Base-by-base conservation (phyloP, 257 asterid species). In the Phtheirospermum japonicum region DNA sequence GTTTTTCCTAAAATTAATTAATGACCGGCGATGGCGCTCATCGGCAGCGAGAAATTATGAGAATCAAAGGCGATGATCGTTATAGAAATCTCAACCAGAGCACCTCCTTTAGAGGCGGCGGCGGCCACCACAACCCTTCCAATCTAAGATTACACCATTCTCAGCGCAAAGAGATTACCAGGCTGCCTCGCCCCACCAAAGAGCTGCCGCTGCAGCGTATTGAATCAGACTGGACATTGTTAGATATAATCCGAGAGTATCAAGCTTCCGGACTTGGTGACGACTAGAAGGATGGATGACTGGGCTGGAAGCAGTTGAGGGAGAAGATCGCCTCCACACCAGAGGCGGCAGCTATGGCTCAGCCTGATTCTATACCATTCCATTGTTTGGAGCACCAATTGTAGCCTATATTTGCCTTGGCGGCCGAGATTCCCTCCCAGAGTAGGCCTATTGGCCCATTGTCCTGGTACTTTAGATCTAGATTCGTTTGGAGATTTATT, bases 371-470 rank as follows among this genome's bases (percentile, higher is more conserved):
- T 65, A 85, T 26, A 55, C 72, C 57, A 75, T 91, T 88, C 77
- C 98, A 91, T 31, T 97, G 37, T 61, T 91, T 91, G 3, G 98
- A 58, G 76, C 75, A 86, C 36, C 98, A 60, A 31, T 65, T 77
- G 86, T 88, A 88, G 6, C 98, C 98, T 0, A 88, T 23, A 23
- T 77, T 79, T 0, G 56, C 64, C 99, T 89, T 89, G 2, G 77
- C 88, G 0, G 76, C n/a, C 0, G 99, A 89, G 7, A 92, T 86
- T 53, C 89, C 99, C 57, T 89, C 96, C 99, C 97, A 92, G 0
- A 92, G 80, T 1, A 94, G 91, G 34, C 97, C 97, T 64, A 89
- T 92, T 0, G 97, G 99, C 32, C 86, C 90, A 65, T 30, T 85
- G 4, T 92, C 99, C 63, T 84, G 94, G 64, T 92, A 92, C 73